Conservation (phyloP, 1,284 basidiomycete species). For the Xanthoconium separans region DNA sequence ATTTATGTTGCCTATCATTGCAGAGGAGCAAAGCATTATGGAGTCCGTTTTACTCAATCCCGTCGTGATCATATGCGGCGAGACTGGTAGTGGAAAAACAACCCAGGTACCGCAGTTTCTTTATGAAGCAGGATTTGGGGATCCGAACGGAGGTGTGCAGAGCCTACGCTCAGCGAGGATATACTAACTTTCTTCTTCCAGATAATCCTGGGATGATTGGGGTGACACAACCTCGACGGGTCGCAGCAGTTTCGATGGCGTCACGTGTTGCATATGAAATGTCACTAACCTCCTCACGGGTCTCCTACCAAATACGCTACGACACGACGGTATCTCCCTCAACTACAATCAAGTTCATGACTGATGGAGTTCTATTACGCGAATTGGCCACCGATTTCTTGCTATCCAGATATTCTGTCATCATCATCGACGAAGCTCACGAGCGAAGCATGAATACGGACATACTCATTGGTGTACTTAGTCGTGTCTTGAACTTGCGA, state of each 20-base stretch:
- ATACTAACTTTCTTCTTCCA: slow-evolving; percentile 30
- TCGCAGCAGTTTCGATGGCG: slow-evolving; percentile 96
- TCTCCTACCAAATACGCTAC: slow-evolving; percentile 98
- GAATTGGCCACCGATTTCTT: slow-evolving; percentile 93
- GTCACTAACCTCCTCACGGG: slow-evolving; percentile 72
- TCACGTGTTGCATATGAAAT: slow-evolving; percentile 89
- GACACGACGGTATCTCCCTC: slow-evolving; percentile 88
- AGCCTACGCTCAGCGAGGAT: neutral
- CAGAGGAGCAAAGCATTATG: slow-evolving; percentile 94
- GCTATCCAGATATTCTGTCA: slow-evolving; percentile 86
- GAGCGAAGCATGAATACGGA: slow-evolving; percentile 99
- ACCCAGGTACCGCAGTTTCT: slow-evolving; percentile 98
- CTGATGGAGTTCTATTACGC: slow-evolving; percentile 94
- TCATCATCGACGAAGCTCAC: slow-evolving; percentile 98
- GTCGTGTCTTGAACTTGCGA: slow-evolving; percentile 85
- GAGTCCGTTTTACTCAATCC: slow-evolving; percentile 87
- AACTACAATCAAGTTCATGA: slow-evolving; percentile 99
- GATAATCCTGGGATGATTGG: slow-evolving; percentile 99
- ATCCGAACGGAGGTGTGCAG: slow-evolving; percentile 68
- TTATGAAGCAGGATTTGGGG: slow-evolving; percentile 95
- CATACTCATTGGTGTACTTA: slow-evolving; percentile 94
- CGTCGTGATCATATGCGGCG: slow-evolving; percentile 92
- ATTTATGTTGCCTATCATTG: slow-evolving; percentile 84
- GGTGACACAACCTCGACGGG: slow-evolving; percentile 95
- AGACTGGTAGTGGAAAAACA: slow-evolving; percentile 98